Evolutionary conservation across 306 rosid species (phyloP), one percentile per base, ranked within the genome.

Genomic region (Sesbania bispinosa): DNA sequence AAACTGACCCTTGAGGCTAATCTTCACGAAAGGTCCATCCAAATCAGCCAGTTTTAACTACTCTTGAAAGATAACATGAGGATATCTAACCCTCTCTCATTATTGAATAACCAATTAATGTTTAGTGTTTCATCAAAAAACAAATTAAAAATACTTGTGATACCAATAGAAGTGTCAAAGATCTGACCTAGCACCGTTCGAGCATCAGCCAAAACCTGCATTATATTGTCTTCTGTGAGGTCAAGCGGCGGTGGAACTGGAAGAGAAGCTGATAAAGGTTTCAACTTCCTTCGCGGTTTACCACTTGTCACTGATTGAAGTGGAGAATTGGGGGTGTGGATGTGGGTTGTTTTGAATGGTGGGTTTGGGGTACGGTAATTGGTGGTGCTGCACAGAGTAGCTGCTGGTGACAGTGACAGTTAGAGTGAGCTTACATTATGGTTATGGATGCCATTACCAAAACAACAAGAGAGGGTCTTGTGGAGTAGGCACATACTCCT

Each of bases 11-110:
- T 67, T 90, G 10, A 94, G 88, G 69, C 95, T 84, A 69, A 94
- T 89, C 76, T 81, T 94, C 74, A 94, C 97, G 57, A 86, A 86
- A 39, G 98, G 98, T 39, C 97, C 96, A 60, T 94, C 95, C 29
- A 94, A 54, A 47, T 94, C 98, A 1, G 83, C 92, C 27, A 94
- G 77, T 36, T n/a, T 94, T 91, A 64, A 68, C 96, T 65, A 59
- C 68, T 73, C 97, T 97, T 90, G 68, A 71, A 64, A 54, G 13
- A 10, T 7, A 10, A 33, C 19, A 1, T 19, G 7, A 57, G n/a
- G 5, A 3, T 11, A 33, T 38, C 3, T 13, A 55, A 50, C 10
- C 15, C 52, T 15, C 52, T 15, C 18, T 35, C 4, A 26, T 50
- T 11, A 36, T 5, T 33, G 21, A 52, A 61, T 19, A 47, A 16